These are phyloP conservation scores for Colletotrichum cordylinicola DNA, from an alignment of 2,329 filamentous ascomycete species.

Conservation along the genomic window DNA sequence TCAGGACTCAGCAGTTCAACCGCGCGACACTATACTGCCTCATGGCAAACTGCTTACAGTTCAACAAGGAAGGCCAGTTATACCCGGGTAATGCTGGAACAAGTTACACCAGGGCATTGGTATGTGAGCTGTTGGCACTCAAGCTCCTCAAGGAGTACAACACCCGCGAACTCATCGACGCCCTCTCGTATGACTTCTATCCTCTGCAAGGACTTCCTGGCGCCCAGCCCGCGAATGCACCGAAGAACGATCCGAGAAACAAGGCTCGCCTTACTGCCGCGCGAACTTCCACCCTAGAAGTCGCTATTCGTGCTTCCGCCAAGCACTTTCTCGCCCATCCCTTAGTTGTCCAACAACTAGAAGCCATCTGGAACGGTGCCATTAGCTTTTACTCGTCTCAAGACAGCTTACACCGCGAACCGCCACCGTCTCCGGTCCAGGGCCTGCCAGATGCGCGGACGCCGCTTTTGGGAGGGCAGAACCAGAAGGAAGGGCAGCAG, in stretches of 20 bases:
- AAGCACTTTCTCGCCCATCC: constrained; percentile 94
- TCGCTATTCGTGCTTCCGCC: constrained; percentile 90
- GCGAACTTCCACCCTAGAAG: constrained; percentile 87
- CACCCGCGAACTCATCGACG: constrained; percentile 90
- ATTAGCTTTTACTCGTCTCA: constrained; percentile 93
- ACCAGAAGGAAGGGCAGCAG: constrained; percentile 32
- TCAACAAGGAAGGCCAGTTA: constrained; percentile 82
- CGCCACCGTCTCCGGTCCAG: constrained; percentile 33
- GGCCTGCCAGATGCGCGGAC: constrained; percentile 51
- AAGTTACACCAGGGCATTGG: constrained; percentile 82
- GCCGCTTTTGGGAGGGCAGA: constrained; percentile 52
- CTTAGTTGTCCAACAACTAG: constrained; percentile 90
- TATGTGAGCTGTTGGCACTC: constrained; percentile 90
- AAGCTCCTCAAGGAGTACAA: constrained; percentile 89
- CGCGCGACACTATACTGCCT: constrained; percentile 87
- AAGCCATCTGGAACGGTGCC: constrained; percentile 95
- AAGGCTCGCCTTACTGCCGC: constrained; percentile 64
- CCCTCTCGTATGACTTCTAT: constrained; percentile 93
- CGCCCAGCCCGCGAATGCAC: constrained; percentile 42
- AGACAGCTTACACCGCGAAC: constrained; percentile 78
- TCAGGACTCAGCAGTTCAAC: constrained; percentile 82
- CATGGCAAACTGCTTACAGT: constrained; percentile 93
- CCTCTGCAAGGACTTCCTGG: constrained; percentile 81
- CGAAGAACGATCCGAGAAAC: constrained; percentile 40
- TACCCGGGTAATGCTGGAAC: constrained; percentile 86